Base-by-base conservation (phyloP, 2,329 filamentous ascomycete genomes). In the Pseudogymnoascus sp. region DNA sequence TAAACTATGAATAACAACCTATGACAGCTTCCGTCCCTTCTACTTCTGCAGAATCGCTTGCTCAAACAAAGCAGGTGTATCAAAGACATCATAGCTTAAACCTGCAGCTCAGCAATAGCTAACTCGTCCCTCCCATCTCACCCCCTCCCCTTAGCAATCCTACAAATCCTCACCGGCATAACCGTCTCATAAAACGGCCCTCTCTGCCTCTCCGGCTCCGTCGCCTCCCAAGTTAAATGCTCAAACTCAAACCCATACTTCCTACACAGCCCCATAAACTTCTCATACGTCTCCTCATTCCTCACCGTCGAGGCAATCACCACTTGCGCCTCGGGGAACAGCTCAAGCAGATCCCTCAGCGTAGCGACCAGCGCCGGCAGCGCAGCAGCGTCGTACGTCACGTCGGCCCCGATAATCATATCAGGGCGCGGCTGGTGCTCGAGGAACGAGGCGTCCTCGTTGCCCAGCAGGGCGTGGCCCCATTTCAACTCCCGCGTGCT, bases 321-420 rank as follows among this genome's bases (percentile, higher is more conserved):
- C 36, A 90, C 81, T 51, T 82, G 76, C 12, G 85, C 76, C 0
- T 71, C 69, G 2, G 84, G 81, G 65, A 84, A 83, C 61, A 85
- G 70, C 1, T 77, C 76, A 58, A 89, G 82, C 10, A 91, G 75
- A 59, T 87, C 81, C 33, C 80, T 75, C 60, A 92, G 72, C 2
- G 89, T 91, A 2, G 79, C 80, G 2, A 90, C 79, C 25, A 93
- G 77, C 1, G 83, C 77, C 0, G 85, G 83, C 59, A 89, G 85
- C 42, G 84, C 80, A 36, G 77, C 77, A 64, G 78, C 79, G 70
- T 93, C 89, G 73, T 92, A 93, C 0, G 88, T 92, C 73, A 93
- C 83, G 71, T 93, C 90, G 35, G 90, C 88, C 3, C 89, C 90
- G 29, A 93, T 74, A 2, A 92, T 81, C 4, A 90, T 74, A 71